Conservation (phyloP, 768 basidiomycete genomes). For the Tubosaeta brunneosetosa region DNA sequence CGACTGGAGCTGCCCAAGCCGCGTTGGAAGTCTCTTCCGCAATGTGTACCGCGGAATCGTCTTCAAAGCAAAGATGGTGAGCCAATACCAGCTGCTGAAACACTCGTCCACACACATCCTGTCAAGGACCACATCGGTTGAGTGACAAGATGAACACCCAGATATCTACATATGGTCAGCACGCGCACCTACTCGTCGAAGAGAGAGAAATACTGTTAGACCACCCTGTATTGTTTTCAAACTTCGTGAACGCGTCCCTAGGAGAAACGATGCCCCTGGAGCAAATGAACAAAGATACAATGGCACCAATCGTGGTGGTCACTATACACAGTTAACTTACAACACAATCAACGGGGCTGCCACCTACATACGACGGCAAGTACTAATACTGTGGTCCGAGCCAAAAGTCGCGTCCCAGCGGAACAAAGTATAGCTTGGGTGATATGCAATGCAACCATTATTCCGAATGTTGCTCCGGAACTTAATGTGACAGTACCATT, state of each 20-base stretch:
- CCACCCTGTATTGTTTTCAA: conserved; percentile 27
- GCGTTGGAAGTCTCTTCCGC: conserved; percentile 43
- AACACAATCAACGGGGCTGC: neutral
- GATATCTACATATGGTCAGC: conserved; percentile 9
- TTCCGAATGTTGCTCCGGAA: conserved; percentile 20
- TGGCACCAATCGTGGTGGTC: conserved; percentile 3
- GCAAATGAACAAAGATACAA: conserved; percentile 15
- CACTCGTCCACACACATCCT: conserved; percentile 13
- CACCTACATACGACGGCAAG: conserved; percentile 17
- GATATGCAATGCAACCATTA: conserved; percentile 17
- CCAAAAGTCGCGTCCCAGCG: conserved; percentile 5
- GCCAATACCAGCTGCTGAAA: neutral
- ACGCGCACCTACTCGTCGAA: neutral
- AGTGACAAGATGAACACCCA: conserved; percentile 26
- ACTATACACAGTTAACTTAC: conserved; percentile 6
- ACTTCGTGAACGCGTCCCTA: conserved; percentile 17
- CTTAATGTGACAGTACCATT: conserved; percentile 16
- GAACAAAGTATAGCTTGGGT: conserved; percentile 20
- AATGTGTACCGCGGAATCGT: conserved; percentile 46
- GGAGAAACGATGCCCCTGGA: conserved; percentile 16
- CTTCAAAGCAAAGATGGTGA: conserved; percentile 17
- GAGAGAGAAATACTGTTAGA: conserved; percentile 9
- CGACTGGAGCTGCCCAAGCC: conserved; percentile 41
- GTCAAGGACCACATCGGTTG: conserved; percentile 24
- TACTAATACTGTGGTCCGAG: conserved; percentile 17